Base-by-base conservation (phyloP, 345 rosid genomes). In the Camelina neglecta region DNA sequence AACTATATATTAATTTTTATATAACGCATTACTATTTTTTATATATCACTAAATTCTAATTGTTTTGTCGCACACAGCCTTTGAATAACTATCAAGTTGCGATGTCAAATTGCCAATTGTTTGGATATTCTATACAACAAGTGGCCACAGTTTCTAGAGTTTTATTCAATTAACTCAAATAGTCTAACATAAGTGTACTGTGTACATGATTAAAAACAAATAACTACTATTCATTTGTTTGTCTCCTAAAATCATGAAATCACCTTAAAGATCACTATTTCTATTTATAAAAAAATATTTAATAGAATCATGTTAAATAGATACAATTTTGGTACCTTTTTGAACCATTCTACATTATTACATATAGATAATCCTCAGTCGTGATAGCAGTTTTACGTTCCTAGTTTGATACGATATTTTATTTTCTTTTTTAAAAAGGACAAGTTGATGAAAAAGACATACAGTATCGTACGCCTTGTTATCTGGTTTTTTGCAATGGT, bases 321-420 rank as follows among this genome's bases (percentile, higher is more conserved):
- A 45, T 65, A 33, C 39, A 6, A 47, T 3, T 44, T 23, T 64
- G 31, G 62, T 62, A 15, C 51, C n/a, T 45, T 63, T 55, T 65
- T 44, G n/a, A 35, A 45, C 38, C 10, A 4, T 31, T 16, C 10
- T 45, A 38, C 2, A 11, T 8, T 42, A 31, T 45, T 18, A 4
- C 58, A 33, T 1, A 39, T 11, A 29, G 35, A 36, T 36, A 8
- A 24, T 24, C 26, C 26, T 1, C 24, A 23, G 2, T 23, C 24
- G 24, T 23, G 2, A 13, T 33, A 23, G 24, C 18, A 45, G 65
- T 65, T 65, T 21, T 57, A n/a, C 42, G 59, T 23, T 65, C 58
- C 49, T 74, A 65, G 50, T 74, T 74, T 74, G 44, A 58, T 57
- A 65, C 60, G 11, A 36, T 48, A 74, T 36, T 74, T 36, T 36